A percentile compares a stretch with the other conserved stretches of the same genome.
These are phyloP conservation scores for Kodamaea hsintzibuensis DNA, from an alignment of 805 yeast species.

Conservation along the genomic window DNA sequence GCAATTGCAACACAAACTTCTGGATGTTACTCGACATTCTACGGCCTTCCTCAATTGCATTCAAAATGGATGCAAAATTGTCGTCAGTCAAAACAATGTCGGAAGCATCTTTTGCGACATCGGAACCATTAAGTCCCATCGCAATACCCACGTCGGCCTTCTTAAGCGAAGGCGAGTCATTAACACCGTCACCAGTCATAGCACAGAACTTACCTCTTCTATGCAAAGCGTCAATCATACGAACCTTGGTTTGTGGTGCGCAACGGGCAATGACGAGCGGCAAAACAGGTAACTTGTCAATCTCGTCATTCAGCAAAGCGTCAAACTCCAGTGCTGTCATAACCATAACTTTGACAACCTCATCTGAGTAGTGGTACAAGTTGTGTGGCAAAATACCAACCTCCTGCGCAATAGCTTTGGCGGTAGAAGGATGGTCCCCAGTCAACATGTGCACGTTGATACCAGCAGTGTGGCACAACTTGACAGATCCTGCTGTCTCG, in stretches of 20 bases:
- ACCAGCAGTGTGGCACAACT: slow-evolving; percentile 70
- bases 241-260: slow-evolving; percentile 44
- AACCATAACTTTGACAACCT: slow-evolving; percentile 50
- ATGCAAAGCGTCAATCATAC: slow-evolving; percentile 43
- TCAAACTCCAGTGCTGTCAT: slow-evolving; percentile 42
- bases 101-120: slow-evolving; percentile 82
- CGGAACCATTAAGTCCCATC: slow-evolving; percentile 77
- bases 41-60: slow-evolving; percentile 79
- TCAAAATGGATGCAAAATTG: slow-evolving; percentile 75
- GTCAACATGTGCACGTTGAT: slow-evolving; percentile 80
- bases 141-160: slow-evolving; percentile 82
- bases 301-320: slow-evolving; percentile 29
- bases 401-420: slow-evolving; percentile 76
- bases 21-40: slow-evolving; percentile 78
- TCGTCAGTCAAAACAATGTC: slow-evolving; percentile 72
- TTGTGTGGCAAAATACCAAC: slow-evolving; percentile 69
- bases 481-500: slow-evolving; percentile 67
- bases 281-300: slow-evolving; percentile 37
- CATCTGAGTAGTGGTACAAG: slow-evolving; percentile 54
- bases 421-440: slow-evolving; percentile 80
- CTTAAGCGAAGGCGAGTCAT: slow-evolving; percentile 76
- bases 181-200: slow-evolving; percentile 67
- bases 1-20: slow-evolving; percentile 71
- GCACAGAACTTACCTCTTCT: slow-evolving; percentile 39
- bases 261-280: slow-evolving; percentile 44